Conservation (phyloP, 2,329 filamentous ascomycete species). For the Xylariaceae sp. region DNA sequence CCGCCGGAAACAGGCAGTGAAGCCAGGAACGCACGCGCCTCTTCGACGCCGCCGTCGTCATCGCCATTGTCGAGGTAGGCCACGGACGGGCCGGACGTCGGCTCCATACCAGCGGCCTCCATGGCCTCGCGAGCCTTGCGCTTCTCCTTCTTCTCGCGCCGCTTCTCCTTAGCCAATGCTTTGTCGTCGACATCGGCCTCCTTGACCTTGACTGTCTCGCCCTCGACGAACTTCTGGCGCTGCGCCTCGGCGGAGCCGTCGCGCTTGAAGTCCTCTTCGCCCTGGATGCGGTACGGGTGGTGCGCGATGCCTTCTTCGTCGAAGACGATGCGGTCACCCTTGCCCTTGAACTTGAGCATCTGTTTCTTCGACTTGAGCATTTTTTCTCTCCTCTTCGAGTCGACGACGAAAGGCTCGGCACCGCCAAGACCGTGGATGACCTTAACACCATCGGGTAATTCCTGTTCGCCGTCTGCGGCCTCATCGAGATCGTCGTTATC, state of each 20-base stretch:
- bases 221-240: slow-evolving; percentile 69
- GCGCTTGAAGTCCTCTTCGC: slow-evolving; percentile 72
- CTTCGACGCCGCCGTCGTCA: slow-evolving; percentile 41
- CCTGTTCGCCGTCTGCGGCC: slow-evolving; percentile 40
- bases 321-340: slow-evolving; percentile 78
- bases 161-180: slow-evolving; percentile 70
- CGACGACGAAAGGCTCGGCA: slow-evolving; percentile 71
- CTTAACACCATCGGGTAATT: slow-evolving; percentile 44
- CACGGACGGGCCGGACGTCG: slow-evolving; percentile 27
- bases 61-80: slow-evolving; percentile 28
- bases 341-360: slow-evolving; percentile 82
- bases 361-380: slow-evolving; percentile 94
- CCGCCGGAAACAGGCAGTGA: slow-evolving; percentile 49
- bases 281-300: slow-evolving; percentile 80
- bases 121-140: slow-evolving; percentile 60
- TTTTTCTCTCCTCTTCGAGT: slow-evolving; percentile 93
- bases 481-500: slow-evolving; percentile 59
- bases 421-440: slow-evolving; percentile 62
- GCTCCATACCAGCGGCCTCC: slow-evolving; percentile 37
- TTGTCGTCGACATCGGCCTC: slow-evolving; percentile 81
- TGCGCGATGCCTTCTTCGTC: slow-evolving; percentile 87
- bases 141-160: slow-evolving; percentile 68
- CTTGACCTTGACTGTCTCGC: slow-evolving; percentile 65
- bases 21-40: slow-evolving; percentile 53
- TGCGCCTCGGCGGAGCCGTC: slow-evolving; percentile 73